Evolutionary conservation across 495 filamentous ascomycete species (phyloP), one percentile per base, ranked within the genome.

Genomic region (Filosporella fistucella): DNA sequence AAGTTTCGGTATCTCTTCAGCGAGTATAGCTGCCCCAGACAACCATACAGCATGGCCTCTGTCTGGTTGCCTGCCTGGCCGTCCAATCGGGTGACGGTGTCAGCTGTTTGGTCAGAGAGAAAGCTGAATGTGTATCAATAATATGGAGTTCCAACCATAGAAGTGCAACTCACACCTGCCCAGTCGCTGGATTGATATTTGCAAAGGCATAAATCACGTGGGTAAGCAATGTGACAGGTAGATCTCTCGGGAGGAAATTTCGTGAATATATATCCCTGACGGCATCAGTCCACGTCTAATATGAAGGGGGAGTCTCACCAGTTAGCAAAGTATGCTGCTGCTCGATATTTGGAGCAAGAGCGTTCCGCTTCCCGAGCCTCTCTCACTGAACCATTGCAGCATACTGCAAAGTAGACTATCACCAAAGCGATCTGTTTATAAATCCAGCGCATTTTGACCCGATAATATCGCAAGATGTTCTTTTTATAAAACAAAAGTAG

Each of bases 1-100:
- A 97, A 62, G 49, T 91, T 77, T 35, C 90, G 80, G 65, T 96
- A 80, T 64, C 90, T 82, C 73, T 97, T 97, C 29, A 91, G 75
- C 24, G 91, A 71, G 66, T 78, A 89, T 4, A 96, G 76, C 63
- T 97, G 93, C 70, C 95, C 91, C 22, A 89, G 62, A 61, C 81
- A 90, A 46, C 89, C 88, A 60, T 91, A 89, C 52, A 86, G 76
- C 55, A 91, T 90, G 23, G 6, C 40, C 1, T 59, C 54, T 13
- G 52, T 48, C 22, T 65, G 6, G 7, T 12, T 35, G n/a, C 12
- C 7, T n/a, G n/a, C n/a, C 11, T 40, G 18, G 11, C 9, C 23
- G 11, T 24, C 5, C 14, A 26, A 23, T 11, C 20, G 6, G 9
- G 23, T 47, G 7, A 28, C 32, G 9, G 21, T 38, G 14, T 47